phyloP scores from a whole-genome alignment of 176 grass and related monocot genomes.

The Tillandsia fasciculata region DNA sequence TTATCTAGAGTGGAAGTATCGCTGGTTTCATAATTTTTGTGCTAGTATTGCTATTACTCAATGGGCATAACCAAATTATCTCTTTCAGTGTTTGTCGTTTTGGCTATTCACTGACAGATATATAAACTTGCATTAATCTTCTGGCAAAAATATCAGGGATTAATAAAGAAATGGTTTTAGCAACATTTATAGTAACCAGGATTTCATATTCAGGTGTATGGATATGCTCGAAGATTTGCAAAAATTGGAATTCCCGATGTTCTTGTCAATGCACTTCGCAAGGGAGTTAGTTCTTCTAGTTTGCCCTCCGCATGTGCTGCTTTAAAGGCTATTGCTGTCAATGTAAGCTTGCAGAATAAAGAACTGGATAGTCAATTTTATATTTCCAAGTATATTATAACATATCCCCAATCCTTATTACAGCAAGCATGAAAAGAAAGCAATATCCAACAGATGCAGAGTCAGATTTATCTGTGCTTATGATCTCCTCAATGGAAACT shows the following conservation, averaged over 20 bases:
- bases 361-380: neutral
- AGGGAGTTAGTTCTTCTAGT: conserved; percentile 45
- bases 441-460: neutral
- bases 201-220: conserved; percentile 53
- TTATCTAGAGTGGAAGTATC: no score
- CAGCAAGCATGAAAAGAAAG: neutral
- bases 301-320: conserved; percentile 77
- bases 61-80: no score
- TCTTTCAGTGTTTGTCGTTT: no score
- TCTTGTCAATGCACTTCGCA: conserved; percentile 55
- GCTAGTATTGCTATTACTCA: no score
- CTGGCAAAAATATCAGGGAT: neutral
- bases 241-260: conserved; percentile 70
- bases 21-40: no score
- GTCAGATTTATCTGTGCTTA: neutral
- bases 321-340: conserved; percentile 88
- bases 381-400: neutral
- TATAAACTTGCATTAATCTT: no score
- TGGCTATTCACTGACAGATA: no score
- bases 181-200: neutral
- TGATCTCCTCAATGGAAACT: conserved; percentile 1
- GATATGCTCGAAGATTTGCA: conserved; percentile 87
- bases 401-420: neutral
- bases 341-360: conserved; percentile 46
- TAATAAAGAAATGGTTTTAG: neutral